These are phyloP conservation scores for Rhodotorula sp. DNA, from an alignment of 1,284 basidiomycete species.

Conservation along the genomic window DNA sequence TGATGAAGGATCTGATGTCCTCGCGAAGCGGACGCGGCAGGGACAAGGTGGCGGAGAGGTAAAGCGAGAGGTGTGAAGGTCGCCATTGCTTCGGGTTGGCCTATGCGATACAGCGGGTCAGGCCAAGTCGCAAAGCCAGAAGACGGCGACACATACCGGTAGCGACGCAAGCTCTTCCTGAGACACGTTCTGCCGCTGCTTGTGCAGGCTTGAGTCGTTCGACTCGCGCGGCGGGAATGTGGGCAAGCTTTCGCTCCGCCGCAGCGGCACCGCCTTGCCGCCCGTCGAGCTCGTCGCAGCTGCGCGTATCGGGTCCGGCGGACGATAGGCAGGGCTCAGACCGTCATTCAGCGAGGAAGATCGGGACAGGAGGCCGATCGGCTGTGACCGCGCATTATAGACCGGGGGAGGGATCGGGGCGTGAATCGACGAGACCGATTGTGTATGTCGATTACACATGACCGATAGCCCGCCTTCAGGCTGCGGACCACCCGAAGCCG, in stretches of 20 bases:
- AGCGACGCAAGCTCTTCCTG: slow-evolving; percentile 12
- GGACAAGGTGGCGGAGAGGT: slow-evolving; percentile 27
- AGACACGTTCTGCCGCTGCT: background rate
- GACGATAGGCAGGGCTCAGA: background rate
- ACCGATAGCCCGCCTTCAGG: too few relatives aligned
- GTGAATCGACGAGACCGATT: slow-evolving; percentile 10
- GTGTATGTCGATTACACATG: background rate
- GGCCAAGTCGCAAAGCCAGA: background rate
- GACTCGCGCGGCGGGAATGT: slow-evolving; percentile 9
- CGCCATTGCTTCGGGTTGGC: slow-evolving; percentile 36
- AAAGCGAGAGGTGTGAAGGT: slow-evolving; percentile 36
- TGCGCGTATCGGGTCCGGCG: background rate
- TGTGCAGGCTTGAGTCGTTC: too few relatives aligned
- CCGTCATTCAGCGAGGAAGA: slow-evolving; percentile 4
- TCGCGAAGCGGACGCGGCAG: slow-evolving; percentile 16
- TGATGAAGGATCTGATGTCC: slow-evolving; percentile 41
- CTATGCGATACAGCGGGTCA: slow-evolving; percentile 2
- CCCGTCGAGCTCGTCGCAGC: background rate
- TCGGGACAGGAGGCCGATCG: slow-evolving; percentile 13
- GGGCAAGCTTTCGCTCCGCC: slow-evolving; percentile 33
- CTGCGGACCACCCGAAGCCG: too few relatives aligned
- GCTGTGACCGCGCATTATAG: slow-evolving; percentile 29
- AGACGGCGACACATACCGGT: slow-evolving; percentile 2
- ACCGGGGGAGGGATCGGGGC: slow-evolving; percentile 14
- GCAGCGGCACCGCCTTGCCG: background rate